Evolutionary conservation across 2,329 filamentous ascomycete species (phyloP).

Genomic region (Microdochium bolleyi): DNA sequence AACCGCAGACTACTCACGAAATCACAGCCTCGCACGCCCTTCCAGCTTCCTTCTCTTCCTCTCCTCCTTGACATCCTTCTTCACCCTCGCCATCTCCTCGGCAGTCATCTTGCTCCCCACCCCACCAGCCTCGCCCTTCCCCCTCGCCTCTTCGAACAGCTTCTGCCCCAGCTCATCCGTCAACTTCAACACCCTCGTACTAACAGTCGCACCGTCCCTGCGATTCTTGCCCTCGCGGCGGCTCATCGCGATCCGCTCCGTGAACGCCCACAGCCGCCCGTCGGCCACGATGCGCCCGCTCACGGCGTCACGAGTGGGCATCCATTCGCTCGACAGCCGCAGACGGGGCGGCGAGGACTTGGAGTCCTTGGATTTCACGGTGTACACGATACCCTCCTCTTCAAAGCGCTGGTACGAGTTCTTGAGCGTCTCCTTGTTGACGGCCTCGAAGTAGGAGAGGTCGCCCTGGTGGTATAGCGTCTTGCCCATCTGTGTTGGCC

Average conservation of each 20-base stretch:
- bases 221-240: constrained; percentile 92
- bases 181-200: constrained; percentile 68
- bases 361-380: constrained; percentile 60
- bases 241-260: constrained; percentile 74
- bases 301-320: constrained; percentile 53
- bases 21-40: constrained; percentile 41
- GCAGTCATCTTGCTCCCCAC: constrained; percentile 37
- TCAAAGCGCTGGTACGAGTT: constrained; percentile 85
- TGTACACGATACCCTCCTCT: constrained; percentile 80
- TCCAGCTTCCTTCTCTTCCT: constrained; percentile 40
- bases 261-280: constrained; percentile 85
- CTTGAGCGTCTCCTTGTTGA: constrained; percentile 95
- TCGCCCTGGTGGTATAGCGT: constrained; percentile 97
- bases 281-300: constrained; percentile 57
- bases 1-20: too few species aligned
- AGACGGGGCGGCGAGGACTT: constrained; percentile 51
- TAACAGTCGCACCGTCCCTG: constrained; percentile 85
- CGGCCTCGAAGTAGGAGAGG: constrained; percentile 92
- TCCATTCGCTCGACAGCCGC: constrained; percentile 67
- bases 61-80: constrained; percentile 34
- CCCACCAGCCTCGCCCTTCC: constrained; percentile 24
- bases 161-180: constrained; percentile 64
- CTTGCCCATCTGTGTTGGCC: constrained; percentile 64
- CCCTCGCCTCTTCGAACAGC: constrained; percentile 55
- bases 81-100: constrained; percentile 39